Evolutionary conservation across 169 alveolate species (phyloP).

Genomic region (Plasmodium berghei): DNA sequence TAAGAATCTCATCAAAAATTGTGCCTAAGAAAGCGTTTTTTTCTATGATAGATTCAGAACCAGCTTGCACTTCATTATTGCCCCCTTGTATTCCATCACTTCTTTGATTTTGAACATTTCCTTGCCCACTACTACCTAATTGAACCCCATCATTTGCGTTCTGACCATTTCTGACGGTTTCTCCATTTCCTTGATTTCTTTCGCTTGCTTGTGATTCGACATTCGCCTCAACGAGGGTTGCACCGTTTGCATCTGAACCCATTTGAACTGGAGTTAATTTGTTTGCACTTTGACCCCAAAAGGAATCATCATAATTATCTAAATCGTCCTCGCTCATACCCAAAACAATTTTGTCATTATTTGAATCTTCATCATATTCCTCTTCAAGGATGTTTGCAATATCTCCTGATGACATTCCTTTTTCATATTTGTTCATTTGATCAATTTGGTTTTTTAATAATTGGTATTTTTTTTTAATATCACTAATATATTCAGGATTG

Average conservation of each 20-base stretch:
- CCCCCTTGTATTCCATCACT: too few species aligned
- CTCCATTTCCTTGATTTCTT: too few species aligned
- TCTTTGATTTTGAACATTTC: too few species aligned
- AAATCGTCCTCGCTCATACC: conserved; percentile 16
- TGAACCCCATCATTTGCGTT: too few species aligned
- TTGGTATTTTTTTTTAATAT: conserved; percentile 5
- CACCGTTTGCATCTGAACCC: too few species aligned
- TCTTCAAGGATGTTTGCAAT: not conserved
- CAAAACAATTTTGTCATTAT: not conserved
- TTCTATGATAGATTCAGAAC: too few species aligned
- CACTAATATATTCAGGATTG: not conserved
- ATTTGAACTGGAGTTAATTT: too few species aligned
- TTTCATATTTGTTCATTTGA: not conserved
- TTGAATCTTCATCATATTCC: not conserved
- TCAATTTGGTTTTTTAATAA: conserved; percentile 17
- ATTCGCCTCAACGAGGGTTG: too few species aligned
- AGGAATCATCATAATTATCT: conserved; percentile 10
- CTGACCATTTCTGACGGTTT: too few species aligned
- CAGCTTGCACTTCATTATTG: too few species aligned
- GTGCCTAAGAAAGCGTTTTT: not conserved
- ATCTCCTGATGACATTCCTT: not conserved
- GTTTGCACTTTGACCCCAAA: not conserved
- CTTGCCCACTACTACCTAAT: too few species aligned
- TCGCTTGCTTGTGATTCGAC: too few species aligned
- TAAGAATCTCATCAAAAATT: not conserved